These are phyloP conservation scores for Sporothrix inflata DNA, from an alignment of 2,329 filamentous ascomycete genomes.

Conservation along the genomic window DNA sequence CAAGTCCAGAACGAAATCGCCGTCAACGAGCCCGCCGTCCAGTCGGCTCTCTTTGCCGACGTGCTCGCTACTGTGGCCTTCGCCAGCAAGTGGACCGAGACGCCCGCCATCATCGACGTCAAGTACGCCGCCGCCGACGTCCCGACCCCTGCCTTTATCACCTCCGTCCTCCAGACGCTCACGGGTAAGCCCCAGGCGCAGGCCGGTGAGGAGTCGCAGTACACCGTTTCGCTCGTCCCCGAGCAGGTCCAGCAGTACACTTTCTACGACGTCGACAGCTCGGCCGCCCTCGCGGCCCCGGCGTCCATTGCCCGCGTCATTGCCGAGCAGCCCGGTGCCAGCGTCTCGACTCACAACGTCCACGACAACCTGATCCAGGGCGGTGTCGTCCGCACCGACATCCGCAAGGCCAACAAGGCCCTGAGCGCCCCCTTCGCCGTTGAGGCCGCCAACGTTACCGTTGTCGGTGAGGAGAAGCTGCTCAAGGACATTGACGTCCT, in stretches of 20 bases:
- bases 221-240: conserved; percentile 46
- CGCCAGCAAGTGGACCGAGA: conserved; percentile 59
- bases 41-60: conserved; percentile 90
- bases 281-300: conserved; percentile 67
- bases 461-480: conserved; percentile 78
- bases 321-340: conserved; percentile 72
- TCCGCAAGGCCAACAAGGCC: conserved; percentile 79
- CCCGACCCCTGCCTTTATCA: conserved; percentile 59
- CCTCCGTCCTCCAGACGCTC: conserved; percentile 54
- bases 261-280: conserved; percentile 90
- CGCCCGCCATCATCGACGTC: conserved; percentile 73
- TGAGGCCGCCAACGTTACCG: conserved; percentile 75
- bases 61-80: conserved; percentile 85
- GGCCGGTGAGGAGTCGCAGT: conserved; percentile 45
- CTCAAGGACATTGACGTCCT: conserved; percentile 77
- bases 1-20: conserved; percentile 77
- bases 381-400: conserved; percentile 80
- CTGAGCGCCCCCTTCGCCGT: conserved; percentile 71
- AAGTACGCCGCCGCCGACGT: conserved; percentile 79
- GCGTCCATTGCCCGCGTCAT: conserved; percentile 59
- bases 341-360: conserved; percentile 63
- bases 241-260: conserved; percentile 76
- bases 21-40: conserved; percentile 73
- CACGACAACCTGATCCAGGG: conserved; percentile 71
- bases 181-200: conserved; percentile 46